A percentile compares a stretch with the other conserved stretches of the same genome.
Evolutionary conservation across 352 stramenopile species (phyloP).

Genomic region (Pythium utonaiense): DNA sequence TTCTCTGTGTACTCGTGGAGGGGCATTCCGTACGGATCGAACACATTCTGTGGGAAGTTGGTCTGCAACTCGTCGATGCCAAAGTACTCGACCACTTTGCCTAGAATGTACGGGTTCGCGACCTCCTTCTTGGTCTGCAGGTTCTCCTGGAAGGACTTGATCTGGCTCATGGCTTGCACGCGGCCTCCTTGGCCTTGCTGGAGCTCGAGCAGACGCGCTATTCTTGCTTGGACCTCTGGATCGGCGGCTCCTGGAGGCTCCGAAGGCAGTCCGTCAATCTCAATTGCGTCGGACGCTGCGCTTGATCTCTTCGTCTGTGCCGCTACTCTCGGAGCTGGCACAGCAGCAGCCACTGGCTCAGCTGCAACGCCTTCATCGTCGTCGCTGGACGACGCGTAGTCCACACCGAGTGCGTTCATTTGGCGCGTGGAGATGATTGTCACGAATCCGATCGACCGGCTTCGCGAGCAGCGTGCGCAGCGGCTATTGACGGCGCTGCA

Average conservation of each 20-base stretch:
- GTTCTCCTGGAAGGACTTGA: constrained; percentile 56
- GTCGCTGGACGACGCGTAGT: constrained; percentile 35
- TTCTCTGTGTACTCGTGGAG: constrained; percentile 70
- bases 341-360: not conserved
- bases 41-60: constrained; percentile 62
- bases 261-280: constrained; percentile 30
- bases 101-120: constrained; percentile 82
- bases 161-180: not conserved
- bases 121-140: constrained; percentile 83
- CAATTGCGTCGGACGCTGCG: not conserved
- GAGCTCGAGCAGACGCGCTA: constrained; percentile 52
- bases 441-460: constrained; percentile 54
- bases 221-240: constrained; percentile 51
- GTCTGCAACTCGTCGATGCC: constrained; percentile 77
- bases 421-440: not conserved
- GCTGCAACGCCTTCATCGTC: constrained; percentile 21
- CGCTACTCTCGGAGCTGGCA: not conserved
- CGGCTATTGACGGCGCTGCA: constrained; percentile 55
- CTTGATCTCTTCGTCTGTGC: not conserved
- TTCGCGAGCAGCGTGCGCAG: constrained; percentile 57
- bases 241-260: constrained; percentile 25
- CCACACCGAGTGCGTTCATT: constrained; percentile 39
- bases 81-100: constrained; percentile 87
- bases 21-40: constrained; percentile 63
- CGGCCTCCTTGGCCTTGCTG: constrained; percentile 11